Evolutionary conservation across 805 yeast genomes (phyloP).

Genomic region (Clavispora carvajalis): DNA sequence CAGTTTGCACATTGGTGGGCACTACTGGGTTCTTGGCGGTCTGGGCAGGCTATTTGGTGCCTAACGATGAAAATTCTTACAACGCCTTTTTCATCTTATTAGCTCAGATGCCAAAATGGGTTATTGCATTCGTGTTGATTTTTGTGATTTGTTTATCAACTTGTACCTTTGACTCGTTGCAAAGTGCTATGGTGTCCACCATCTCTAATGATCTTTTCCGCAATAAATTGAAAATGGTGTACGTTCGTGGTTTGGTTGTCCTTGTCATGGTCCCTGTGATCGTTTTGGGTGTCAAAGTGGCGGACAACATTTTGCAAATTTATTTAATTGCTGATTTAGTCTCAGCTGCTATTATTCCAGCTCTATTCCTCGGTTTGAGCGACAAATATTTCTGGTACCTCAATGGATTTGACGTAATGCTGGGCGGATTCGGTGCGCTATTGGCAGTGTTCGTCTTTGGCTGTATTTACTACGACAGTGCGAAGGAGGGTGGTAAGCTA

Average conservation of each 20-base stretch:
- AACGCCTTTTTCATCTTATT: slow-evolving; percentile 71
- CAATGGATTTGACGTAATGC: slow-evolving; percentile 74
- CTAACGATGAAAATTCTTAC: slow-evolving; percentile 48
- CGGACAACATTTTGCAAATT: slow-evolving; percentile 78
- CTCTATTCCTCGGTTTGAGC: slow-evolving; percentile 73
- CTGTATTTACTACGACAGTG: slow-evolving; percentile 65
- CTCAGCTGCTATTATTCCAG: slow-evolving; percentile 82
- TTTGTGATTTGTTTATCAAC: slow-evolving; percentile 72
- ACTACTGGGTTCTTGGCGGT: slow-evolving; percentile 83
- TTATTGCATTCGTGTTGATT: slow-evolving; percentile 74
- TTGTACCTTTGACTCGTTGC: slow-evolving; percentile 84
- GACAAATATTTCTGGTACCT: slow-evolving; percentile 57
- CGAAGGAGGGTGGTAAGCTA: slow-evolving; percentile 71
- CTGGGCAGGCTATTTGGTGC: slow-evolving; percentile 71
- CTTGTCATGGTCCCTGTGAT: slow-evolving; percentile 81
- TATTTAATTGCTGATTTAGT: slow-evolving; percentile 88
- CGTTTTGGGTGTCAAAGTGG: slow-evolving; percentile 76
- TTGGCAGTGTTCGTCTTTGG: slow-evolving; percentile 81
- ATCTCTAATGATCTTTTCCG: slow-evolving; percentile 87
- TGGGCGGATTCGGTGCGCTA: slow-evolving; percentile 80
- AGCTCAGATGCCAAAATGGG: slow-evolving; percentile 76
- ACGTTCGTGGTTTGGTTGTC: slow-evolving; percentile 65
- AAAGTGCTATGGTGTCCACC: slow-evolving; percentile 82
- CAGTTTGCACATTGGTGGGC: slow-evolving; percentile 69
- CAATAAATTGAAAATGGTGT: slow-evolving; percentile 64